Evolutionary conservation across 106 monocot genomes (phyloP).

Genomic region (Ottelia alismoides): DNA sequence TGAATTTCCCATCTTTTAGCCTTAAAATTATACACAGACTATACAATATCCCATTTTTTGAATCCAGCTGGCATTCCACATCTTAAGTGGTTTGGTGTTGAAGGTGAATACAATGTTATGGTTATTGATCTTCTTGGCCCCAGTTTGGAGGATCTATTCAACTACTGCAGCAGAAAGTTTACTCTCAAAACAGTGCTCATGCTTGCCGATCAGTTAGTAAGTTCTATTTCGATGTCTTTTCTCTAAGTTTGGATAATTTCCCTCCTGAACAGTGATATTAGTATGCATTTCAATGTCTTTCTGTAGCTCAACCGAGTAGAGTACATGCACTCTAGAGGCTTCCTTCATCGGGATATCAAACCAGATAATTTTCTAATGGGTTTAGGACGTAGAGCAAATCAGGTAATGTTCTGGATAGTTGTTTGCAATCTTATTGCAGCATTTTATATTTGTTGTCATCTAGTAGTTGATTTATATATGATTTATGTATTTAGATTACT

Average conservation of each 20-base stretch:
- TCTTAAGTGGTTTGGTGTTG: slow-evolving; percentile 73
- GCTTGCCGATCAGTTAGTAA: slow-evolving; percentile 81
- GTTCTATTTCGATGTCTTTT: background rate
- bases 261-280: background rate
- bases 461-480: too few species aligned
- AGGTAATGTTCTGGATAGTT: slow-evolving; percentile 93
- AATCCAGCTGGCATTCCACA: slow-evolving; percentile 67
- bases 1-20: background rate
- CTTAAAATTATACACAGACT: background rate
- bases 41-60: too few species aligned
- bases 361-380: slow-evolving; percentile 97
- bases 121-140: slow-evolving; percentile 90
- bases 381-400: slow-evolving; percentile 77
- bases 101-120: slow-evolving; percentile 73
- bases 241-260: background rate
- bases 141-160: slow-evolving; percentile 82
- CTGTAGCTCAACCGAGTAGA: slow-evolving; percentile 73
- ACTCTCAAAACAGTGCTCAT: slow-evolving; percentile 72
- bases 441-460: too few species aligned
- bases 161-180: slow-evolving; percentile 57
- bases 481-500: too few species aligned
- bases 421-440: too few species aligned
- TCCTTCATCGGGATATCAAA: slow-evolving; percentile 95
- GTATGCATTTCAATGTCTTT: slow-evolving; percentile 5
- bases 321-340: slow-evolving; percentile 73